Percentiles rank a stretch among this genome's conserved stretches.
These are phyloP conservation scores for Aureobasidium melanogenum DNA, from an alignment of 2,329 filamentous ascomycete species.

Conservation along the genomic window DNA sequence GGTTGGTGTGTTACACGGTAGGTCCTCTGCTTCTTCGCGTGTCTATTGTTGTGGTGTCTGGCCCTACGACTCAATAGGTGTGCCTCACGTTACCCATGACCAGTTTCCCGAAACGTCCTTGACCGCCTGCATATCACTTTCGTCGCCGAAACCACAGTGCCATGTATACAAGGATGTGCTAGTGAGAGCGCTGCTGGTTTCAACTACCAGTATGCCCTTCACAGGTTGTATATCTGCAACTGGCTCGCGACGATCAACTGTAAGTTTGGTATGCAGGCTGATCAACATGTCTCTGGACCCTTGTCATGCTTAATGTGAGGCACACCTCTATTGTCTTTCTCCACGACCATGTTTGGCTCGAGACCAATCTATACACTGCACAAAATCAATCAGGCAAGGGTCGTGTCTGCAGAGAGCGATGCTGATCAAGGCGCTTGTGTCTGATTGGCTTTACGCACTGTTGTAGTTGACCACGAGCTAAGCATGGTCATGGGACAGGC, in stretches of 20 bases:
- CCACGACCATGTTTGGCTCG: neutral
- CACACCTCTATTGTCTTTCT: neutral
- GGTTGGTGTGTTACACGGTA: slow-evolving; percentile 9
- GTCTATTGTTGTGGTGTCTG: neutral
- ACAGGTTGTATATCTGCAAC: neutral
- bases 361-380: neutral
- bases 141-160: neutral
- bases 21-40: neutral
- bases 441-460: neutral
- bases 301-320: neutral
- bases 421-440: neutral
- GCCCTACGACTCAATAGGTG: neutral
- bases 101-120: neutral
- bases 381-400: neutral
- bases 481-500: neutral
- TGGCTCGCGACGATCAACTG: neutral
- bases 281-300: neutral
- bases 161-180: neutral
- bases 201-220: neutral
- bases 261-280: neutral
- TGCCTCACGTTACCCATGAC: neutral
- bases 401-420: neutral
- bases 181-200: neutral
- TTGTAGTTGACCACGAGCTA: neutral
- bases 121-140: neutral